phyloP scores from a whole-genome alignment of 2,329 filamentous ascomycete genomes.

The Fusarium camptoceras region DNA sequence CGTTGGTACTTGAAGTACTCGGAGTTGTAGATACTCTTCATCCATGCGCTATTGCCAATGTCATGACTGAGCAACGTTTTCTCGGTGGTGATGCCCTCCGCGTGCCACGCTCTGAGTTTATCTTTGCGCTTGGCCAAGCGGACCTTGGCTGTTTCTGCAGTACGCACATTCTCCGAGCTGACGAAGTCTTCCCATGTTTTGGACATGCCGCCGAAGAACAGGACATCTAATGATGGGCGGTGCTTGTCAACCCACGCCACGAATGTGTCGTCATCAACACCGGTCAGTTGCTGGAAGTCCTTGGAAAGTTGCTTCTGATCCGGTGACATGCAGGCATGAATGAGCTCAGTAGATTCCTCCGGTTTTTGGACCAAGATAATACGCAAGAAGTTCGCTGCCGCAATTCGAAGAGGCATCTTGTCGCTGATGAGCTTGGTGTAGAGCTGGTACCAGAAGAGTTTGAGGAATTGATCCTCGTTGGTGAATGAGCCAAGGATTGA shows the following conservation, averaged over 20 bases:
- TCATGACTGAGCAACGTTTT: constrained; percentile 85
- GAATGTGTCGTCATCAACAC: constrained; percentile 90
- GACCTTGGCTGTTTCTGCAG: constrained; percentile 77
- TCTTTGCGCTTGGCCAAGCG: constrained; percentile 83
- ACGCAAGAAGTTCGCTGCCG: constrained; percentile 88
- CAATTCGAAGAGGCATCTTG: constrained; percentile 73
- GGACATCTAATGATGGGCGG: constrained; percentile 78
- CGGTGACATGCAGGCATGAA: constrained; percentile 76
- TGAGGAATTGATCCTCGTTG: constrained; percentile 82
- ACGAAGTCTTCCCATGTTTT: constrained; percentile 92
- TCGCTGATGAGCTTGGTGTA: constrained; percentile 87
- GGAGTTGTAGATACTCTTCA: constrained; percentile 92
- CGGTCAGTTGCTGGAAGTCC: constrained; percentile 85
- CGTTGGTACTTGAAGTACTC: constrained; percentile 94
- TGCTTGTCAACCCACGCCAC: constrained; percentile 89
- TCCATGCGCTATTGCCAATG: constrained; percentile 88
- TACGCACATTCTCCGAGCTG: constrained; percentile 81
- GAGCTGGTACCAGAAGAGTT: constrained; percentile 90
- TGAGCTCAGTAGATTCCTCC: constrained; percentile 78
- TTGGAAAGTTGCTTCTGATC: constrained; percentile 78
- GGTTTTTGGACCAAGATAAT: constrained; percentile 95
- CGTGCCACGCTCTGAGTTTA: constrained; percentile 82
- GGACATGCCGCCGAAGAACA: constrained; percentile 86
- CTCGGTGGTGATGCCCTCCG: constrained; percentile 74
- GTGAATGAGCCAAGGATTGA: constrained; percentile 84